These are phyloP conservation scores for Trametes meyenii DNA, from an alignment of 768 basidiomycete species.

Conservation along the genomic window DNA sequence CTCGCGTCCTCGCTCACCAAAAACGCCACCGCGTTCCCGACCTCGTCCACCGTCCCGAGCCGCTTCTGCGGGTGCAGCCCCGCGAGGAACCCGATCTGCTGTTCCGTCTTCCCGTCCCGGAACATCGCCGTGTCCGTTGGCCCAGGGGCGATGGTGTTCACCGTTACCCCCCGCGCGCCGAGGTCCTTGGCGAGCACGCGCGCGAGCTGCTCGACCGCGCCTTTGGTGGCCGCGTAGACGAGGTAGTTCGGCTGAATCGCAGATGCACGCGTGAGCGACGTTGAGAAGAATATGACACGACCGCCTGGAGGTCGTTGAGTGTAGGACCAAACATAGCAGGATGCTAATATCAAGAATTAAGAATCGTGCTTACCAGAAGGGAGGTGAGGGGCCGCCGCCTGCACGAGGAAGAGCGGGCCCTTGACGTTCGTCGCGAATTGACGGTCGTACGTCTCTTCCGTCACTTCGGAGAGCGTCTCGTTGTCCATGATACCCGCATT, in stretches of 20 bases:
- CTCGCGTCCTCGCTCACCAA: slow-evolving; percentile 52
- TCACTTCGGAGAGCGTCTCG: slow-evolving; percentile 50
- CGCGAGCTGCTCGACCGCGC: slow-evolving; percentile 60
- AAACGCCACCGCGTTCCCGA: slow-evolving; percentile 56
- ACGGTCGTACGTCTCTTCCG: slow-evolving; percentile 54
- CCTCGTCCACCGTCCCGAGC: slow-evolving; percentile 53
- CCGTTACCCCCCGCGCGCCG: slow-evolving; percentile 54
- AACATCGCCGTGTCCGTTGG: slow-evolving; percentile 60
- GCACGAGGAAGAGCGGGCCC: slow-evolving; percentile 57
- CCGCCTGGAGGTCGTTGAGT: slow-evolving; percentile 38
- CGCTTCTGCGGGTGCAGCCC: slow-evolving; percentile 50
- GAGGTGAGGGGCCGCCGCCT: slow-evolving; percentile 48
- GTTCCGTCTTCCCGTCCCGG: slow-evolving; percentile 53
- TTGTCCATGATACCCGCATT: slow-evolving; percentile 62
- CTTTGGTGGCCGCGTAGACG: slow-evolving; percentile 57
- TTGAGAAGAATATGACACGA: slow-evolving; percentile 60
- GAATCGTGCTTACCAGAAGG: slow-evolving; percentile 39
- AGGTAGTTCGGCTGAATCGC: slow-evolving; percentile 51
- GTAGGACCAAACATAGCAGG: too few relatives aligned
- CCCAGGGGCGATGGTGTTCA: slow-evolving; percentile 59
- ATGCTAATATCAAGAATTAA: too few relatives aligned
- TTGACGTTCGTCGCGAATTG: slow-evolving; percentile 62
- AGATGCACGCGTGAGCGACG: slow-evolving; percentile 48
- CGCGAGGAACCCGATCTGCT: slow-evolving; percentile 48
- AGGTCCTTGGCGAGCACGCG: slow-evolving; percentile 62